phyloP scores from a whole-genome alignment of 768 basidiomycete species.

The Mycena pura region DNA sequence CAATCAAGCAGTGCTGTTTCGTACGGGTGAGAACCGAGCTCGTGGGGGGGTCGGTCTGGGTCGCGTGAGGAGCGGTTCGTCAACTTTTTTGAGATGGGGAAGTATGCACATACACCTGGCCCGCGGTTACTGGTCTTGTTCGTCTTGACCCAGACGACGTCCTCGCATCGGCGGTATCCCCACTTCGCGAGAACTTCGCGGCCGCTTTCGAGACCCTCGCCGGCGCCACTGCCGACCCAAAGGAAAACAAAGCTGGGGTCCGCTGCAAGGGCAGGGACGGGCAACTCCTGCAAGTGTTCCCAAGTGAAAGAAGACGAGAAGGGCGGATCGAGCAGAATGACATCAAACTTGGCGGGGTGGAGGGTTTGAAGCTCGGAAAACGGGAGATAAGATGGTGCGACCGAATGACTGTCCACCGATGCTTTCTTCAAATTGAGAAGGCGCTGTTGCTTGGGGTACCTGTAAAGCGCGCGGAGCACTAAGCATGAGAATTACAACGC shows the following conservation, averaged over 20 bases:
- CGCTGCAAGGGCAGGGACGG: conserved; percentile 80
- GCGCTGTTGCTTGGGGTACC: conserved; percentile 94
- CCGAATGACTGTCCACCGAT: conserved; percentile 71
- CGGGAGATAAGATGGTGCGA: conserved; percentile 77
- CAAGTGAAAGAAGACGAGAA: conserved; percentile 87
- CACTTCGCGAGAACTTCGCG: conserved; percentile 90
- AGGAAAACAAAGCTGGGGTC: conserved; percentile 95
- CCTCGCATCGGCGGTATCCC: conserved; percentile 95
- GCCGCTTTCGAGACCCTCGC: conserved; percentile 90
- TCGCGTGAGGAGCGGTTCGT: conserved; percentile 7
- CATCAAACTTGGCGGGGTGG: conserved; percentile 82
- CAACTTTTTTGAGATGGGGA: conserved; percentile 10
- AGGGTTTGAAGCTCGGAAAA: conserved; percentile 61
- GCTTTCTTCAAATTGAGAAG: conserved; percentile 84
- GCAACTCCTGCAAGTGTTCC: conserved; percentile 83
- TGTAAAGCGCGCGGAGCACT: conserved; percentile 36
- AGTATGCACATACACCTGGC: conserved; percentile 66
- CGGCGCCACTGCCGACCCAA: conserved; percentile 93
- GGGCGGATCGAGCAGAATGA: conserved; percentile 90
- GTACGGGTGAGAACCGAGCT: conserved; percentile 87
- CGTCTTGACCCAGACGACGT: conserved; percentile 98
- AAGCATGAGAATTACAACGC: background rate
- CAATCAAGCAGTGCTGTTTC: conserved; percentile 97
- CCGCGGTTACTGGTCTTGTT: conserved; percentile 76
- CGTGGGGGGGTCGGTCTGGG: conserved; percentile 83